Conservation (phyloP, 805 yeast genomes). For the Candida succiphila region DNA sequence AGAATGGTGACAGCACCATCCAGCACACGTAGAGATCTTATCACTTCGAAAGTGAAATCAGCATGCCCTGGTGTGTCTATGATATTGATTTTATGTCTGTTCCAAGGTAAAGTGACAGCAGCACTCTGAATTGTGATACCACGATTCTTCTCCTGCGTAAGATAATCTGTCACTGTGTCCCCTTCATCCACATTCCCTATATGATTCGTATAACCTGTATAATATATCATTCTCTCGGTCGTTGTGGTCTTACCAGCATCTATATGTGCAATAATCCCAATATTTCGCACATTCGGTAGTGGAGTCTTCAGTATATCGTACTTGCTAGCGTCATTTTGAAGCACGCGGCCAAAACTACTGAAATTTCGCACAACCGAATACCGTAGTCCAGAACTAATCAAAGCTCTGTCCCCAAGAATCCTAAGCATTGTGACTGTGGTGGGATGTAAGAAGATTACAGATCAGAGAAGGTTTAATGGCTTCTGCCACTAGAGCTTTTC, state of each 20-base stretch:
- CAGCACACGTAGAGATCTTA: constrained; percentile 75
- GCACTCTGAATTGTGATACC: constrained; percentile 97
- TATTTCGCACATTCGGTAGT: constrained; percentile 52
- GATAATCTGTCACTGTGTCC: constrained; percentile 88
- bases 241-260: constrained; percentile 99
- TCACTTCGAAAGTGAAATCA: constrained; percentile 93
- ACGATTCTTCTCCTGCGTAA: constrained; percentile 82
- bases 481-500: too few relatives aligned
- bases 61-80: constrained; percentile 99
- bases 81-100: constrained; percentile 58
- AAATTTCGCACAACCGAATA: too few relatives aligned
- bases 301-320: constrained; percentile 9
- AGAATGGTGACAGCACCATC: constrained; percentile 92
- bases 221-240: constrained; percentile 90
- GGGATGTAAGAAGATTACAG: too few relatives aligned
- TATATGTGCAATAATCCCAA: constrained; percentile 97
- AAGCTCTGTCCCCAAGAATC: too few relatives aligned
- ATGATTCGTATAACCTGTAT: constrained; percentile 67
- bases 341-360: too few relatives aligned
- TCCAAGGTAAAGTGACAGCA: constrained; percentile 88
- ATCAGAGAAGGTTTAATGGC: too few relatives aligned
- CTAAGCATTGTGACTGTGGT: too few relatives aligned
- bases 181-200: constrained; percentile 96
- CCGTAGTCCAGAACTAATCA: too few relatives aligned
- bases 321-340: too few relatives aligned